phyloP scores from a whole-genome alignment of 768 basidiomycete genomes.

The Lactifluus piperatus region DNA sequence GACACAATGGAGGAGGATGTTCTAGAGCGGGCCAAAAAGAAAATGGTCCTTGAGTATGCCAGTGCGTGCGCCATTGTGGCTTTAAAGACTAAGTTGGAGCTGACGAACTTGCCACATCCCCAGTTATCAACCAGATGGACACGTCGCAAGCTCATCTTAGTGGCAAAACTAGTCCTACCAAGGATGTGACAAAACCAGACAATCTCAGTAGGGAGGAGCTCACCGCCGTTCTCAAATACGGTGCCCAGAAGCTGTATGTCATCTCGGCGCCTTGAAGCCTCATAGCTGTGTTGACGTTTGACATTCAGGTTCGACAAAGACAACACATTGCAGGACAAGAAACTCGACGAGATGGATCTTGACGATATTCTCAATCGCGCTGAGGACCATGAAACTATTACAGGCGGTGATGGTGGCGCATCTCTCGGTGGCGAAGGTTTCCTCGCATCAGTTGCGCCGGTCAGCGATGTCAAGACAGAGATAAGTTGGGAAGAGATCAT shows the following conservation, averaged over 20 bases:
- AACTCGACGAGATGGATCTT: constrained; percentile 98
- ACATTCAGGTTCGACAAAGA: constrained; percentile 87
- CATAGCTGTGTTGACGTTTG: constrained; percentile 17
- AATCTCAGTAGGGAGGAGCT: constrained; percentile 94
- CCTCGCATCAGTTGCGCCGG: constrained; percentile 88
- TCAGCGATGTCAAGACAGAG: constrained; percentile 98
- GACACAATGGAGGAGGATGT: constrained; percentile 99
- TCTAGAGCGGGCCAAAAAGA: constrained; percentile 94
- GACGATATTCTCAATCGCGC: constrained; percentile 96
- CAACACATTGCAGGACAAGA: constrained; percentile 84
- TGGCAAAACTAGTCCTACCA: constrained; percentile 52
- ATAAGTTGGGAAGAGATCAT: constrained; percentile 99
- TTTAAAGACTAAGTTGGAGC: background rate
- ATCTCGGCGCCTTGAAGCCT: constrained; percentile 6
- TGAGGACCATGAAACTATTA: constrained; percentile 93
- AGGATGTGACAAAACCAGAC: constrained; percentile 67
- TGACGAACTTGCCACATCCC: background rate
- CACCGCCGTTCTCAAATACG: constrained; percentile 95
- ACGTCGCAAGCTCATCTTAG: constrained; percentile 95
- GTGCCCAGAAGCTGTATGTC: constrained; percentile 90
- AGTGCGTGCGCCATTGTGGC: constrained; percentile 50
- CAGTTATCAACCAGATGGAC: constrained; percentile 99
- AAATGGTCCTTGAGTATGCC: constrained; percentile 99
- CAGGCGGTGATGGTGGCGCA: constrained; percentile 73
- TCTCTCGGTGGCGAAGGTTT: constrained; percentile 98